Base-by-base conservation (phyloP, 176 grass and related monocot genomes). In the Pontederia paniculata region DNA sequence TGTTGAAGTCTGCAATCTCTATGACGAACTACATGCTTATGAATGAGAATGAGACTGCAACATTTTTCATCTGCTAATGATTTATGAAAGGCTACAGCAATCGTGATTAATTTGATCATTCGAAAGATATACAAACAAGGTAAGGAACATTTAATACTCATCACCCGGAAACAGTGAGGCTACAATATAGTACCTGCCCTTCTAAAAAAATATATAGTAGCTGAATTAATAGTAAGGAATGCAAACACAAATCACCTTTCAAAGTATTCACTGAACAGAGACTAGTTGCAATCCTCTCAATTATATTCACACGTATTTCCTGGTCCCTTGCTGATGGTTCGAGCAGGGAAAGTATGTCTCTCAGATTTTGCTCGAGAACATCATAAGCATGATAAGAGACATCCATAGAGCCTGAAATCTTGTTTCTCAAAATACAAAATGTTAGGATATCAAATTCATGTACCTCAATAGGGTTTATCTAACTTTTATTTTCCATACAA, bases 321-420 rank as follows among this genome's bases (percentile, higher is more conserved):
- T 15, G 52, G 67, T 95, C 89, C 74, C 63, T 55, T 48, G 84
- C 69, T 28, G 7, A 71, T 14, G 84, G 89, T 70, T 88, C 88
- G 59, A 95, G 88, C 47, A 50, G 45, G 54, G 75, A 59, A 20
- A 95, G 81, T 50, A 95, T 82, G 43, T 85, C 81, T 62, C 71
- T 73, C 50, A 88, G 53, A 58, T 78, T 85, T 44, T 58, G 52
- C 14, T 69, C 54, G 45, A 82, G 66, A 48, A 88, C 55, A 56
- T 4, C 23, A 46, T 18, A 12, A 45, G 3, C 14, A 62, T 48
- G 8, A 49, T 49, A 17, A 0, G 9, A 17, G 28, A 37, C 28
- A 31, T 28, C 45, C 61, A 64, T 64, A 10, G n/a, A 16, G 8
- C 14, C 51, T 3, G 18, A n/a, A 53, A 20, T 20, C 20, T n/a